phyloP scores from a whole-genome alignment of 768 basidiomycete genomes.

The Sarcomyxa edulis region DNA sequence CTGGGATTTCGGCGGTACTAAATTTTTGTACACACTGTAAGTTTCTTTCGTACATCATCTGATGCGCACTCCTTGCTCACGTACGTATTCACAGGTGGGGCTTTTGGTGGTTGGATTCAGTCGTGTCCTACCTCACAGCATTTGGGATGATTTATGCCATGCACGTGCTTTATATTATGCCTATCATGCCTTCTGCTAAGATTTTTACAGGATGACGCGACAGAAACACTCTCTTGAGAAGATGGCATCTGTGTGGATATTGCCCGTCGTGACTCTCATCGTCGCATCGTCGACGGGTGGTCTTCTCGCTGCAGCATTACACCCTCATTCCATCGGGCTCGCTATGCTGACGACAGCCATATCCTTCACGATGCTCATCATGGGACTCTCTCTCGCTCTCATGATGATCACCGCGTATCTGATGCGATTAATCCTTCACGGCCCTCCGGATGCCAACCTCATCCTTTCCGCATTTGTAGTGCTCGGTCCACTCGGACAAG shows the following conservation, averaged over 20 bases:
- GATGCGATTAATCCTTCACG: slow-evolving; percentile 41
- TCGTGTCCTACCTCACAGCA: slow-evolving; percentile 34
- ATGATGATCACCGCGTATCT: slow-evolving; percentile 54
- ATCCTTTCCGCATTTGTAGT: slow-evolving; percentile 50
- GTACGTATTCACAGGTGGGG: too few species aligned
- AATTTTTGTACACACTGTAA: slow-evolving; percentile 49
- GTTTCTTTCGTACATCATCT: too few species aligned
- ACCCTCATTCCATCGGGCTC: slow-evolving; percentile 24
- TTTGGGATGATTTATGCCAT: slow-evolving; percentile 17
- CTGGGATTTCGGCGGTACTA: slow-evolving; percentile 43
- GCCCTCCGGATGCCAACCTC: slow-evolving; percentile 29
- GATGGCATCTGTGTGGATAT: slow-evolving; percentile 53
- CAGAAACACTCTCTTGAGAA: slow-evolving; percentile 43
- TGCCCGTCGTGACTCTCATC: slow-evolving; percentile 56
- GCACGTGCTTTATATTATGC: slow-evolving; percentile 12
- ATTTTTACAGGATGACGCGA: slow-evolving; percentile 37
- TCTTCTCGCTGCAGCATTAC: slow-evolving; percentile 38
- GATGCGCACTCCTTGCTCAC: too few species aligned
- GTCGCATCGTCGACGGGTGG: slow-evolving; percentile 57
- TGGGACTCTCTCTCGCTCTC: slow-evolving; percentile 42
- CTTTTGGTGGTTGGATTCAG: slow-evolving; percentile 61
- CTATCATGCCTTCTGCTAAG: neutral
- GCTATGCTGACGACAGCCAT: slow-evolving; percentile 45
- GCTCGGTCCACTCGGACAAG: slow-evolving; percentile 56
- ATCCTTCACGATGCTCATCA: slow-evolving; percentile 23